Base-by-base conservation (phyloP, 2,329 filamentous ascomycete species). In the Geosmithia putterillii region DNA sequence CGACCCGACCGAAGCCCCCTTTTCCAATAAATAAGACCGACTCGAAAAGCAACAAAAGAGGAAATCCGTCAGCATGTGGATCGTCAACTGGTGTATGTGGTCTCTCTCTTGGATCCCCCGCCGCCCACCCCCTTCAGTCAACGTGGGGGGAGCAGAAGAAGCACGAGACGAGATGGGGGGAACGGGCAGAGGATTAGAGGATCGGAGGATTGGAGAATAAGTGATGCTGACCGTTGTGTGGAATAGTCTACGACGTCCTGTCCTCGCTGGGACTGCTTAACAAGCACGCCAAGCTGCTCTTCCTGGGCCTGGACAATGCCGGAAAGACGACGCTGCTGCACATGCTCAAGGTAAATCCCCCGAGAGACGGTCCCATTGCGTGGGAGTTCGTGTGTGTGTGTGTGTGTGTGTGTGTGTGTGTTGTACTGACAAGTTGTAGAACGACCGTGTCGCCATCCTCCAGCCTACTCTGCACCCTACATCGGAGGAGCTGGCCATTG, bases 261-360 rank as follows among this genome's bases (percentile, higher is more conserved):
- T 85, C 88, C 57, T 86, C 80, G 51, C 76, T 95, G 50, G 88
- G 88, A 56, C 75, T 95, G 58, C 73, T 90, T 53, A 95, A 95
- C 79, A 95, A 95, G 76, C 86, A 94, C 65, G 88, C 87, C 58
- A 95, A 95, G 77, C 78, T 95, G 47, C 77, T 94, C 46, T 94
- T 95, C 70, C 79, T 95, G 50, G 88, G 88, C 54, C 81, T 95
- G 49, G 88, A 94, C 64, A 94, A 94, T 70, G 88, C 88, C 42
- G 88, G 88, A 67, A 94, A 95, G 75, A 95, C 88, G 43, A 94
- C 88, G 38, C 72, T 95, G 54, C 71, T 95, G 60, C 88, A 95
- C 68, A 94, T 95, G 88, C 67, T 95, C 66, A 95, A 95, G 84
- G 84, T 88, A 65, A 57, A 75, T 22, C 8, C 12, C 23, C 10